Conservation (phyloP, 331 rosid species). For the Dryas integrifolia region DNA sequence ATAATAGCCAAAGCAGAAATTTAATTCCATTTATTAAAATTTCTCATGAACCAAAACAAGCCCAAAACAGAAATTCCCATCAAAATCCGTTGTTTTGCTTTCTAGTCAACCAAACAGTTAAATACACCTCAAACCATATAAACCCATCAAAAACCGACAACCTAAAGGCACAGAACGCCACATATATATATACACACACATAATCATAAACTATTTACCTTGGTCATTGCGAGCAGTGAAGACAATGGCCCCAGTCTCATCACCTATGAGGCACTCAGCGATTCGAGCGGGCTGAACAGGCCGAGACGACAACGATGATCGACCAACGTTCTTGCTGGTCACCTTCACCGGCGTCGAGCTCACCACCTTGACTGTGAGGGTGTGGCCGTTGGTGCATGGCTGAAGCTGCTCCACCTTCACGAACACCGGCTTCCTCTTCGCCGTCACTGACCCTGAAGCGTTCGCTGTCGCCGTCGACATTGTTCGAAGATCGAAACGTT, state of each 20-base stretch:
- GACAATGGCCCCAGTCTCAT: slow-evolving; percentile 71
- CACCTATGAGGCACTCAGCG: slow-evolving; percentile 78
- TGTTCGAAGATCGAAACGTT: background rate
- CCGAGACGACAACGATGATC: slow-evolving; percentile 42
- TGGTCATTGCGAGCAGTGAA: slow-evolving; percentile 94
- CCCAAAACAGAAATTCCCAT: background rate
- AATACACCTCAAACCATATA: background rate
- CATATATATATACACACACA: background rate
- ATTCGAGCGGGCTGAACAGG: slow-evolving; percentile 60
- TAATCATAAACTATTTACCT: slow-evolving; percentile 35
- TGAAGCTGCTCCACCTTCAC: slow-evolving; percentile 69
- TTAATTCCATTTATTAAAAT: background rate
- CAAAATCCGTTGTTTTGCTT: background rate
- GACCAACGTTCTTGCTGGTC: slow-evolving; percentile 44
- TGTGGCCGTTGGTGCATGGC: slow-evolving; percentile 86
- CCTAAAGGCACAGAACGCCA: background rate
- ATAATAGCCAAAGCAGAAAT: background rate
- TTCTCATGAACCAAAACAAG: background rate
- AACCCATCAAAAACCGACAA: background rate
- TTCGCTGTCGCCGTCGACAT: slow-evolving; percentile 55
- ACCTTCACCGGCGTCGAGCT: slow-evolving; percentile 64
- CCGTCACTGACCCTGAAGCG: slow-evolving; percentile 25
- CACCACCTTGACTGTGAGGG: slow-evolving; percentile 77
- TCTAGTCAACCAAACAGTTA: background rate
- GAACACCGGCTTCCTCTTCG: slow-evolving; percentile 83